phyloP scores from a whole-genome alignment of 2,329 filamentous ascomycete genomes.

The Macrophomina tecta region DNA sequence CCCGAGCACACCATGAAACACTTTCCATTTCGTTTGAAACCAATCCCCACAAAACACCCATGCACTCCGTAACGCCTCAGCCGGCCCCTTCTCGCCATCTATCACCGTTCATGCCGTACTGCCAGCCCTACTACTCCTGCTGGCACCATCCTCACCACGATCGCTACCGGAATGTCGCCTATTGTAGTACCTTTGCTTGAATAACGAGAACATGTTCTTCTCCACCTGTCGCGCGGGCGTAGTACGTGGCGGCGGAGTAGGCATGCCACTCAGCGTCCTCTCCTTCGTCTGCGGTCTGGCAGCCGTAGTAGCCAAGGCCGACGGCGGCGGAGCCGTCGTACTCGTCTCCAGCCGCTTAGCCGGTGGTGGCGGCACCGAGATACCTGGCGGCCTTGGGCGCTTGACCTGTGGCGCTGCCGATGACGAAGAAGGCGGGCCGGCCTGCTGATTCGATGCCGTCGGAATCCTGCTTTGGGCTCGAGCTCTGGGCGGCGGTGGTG shows the following conservation, averaged over 20 bases:
- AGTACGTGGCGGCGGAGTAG: not conserved
- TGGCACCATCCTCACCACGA: not conserved
- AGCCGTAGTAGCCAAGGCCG: not conserved
- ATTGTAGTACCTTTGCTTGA: slow-evolving; percentile 13
- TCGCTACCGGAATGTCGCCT: not conserved
- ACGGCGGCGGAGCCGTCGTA: not conserved
- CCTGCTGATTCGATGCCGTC: not conserved
- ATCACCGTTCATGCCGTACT: not conserved
- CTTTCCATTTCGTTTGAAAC: too few species aligned
- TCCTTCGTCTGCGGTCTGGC: not conserved
- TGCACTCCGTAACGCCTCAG: too few species aligned
- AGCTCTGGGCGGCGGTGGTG: not conserved
- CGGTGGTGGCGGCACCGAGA: not conserved
- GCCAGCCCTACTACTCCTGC: not conserved
- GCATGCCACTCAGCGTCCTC: not conserved
- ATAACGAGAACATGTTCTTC: slow-evolving; percentile 18
- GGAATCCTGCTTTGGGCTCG: not conserved
- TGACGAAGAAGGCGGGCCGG: not conserved
- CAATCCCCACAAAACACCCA: too few species aligned
- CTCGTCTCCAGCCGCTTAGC: too few species aligned
- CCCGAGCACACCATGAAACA: too few species aligned
- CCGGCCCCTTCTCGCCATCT: too few species aligned
- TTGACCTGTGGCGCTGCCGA: not conserved
- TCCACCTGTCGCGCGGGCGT: slow-evolving; percentile 17
- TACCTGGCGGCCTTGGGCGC: not conserved